Base-by-base conservation (phyloP, 768 basidiomycete genomes). In the Coprinellus micaceus region DNA sequence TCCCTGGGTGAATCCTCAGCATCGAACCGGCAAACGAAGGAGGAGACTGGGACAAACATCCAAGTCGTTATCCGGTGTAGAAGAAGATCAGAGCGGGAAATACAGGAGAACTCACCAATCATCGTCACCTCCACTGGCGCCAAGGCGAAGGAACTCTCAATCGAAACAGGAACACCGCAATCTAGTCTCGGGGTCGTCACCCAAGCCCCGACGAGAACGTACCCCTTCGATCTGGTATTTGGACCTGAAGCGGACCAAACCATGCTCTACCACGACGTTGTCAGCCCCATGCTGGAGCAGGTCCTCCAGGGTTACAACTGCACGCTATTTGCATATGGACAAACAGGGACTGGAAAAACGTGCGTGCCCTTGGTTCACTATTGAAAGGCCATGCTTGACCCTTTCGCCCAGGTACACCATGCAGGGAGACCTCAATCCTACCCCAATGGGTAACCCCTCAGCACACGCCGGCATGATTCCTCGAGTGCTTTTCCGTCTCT, bases 291-390 rank as follows among this genome's bases (percentile, higher is more conserved):
- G 82, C 76, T 99, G 50, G 86, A 92, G 46, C 91, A 99, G 68
- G 95, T 98, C n/a, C 72, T 98, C 37, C 77, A 82, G 69, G 97
- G 97, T 4, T 99, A 97, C 76, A 98, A 98, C 66, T 98, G 96
- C 67, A 96, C 93, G 0, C 77, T 99, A 21, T 98, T 98, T 71
- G 95, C 95, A 3, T 99, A 99, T 67, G 97, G 97, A 1, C 97
- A 98, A 70, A 98, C 97, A 0, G 97, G 97, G 0, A 98, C 97
- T 0, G 97, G 97, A 21, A 99, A 99, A 76, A 98, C 97, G 93
- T 97, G 68, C 63, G 91, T 76, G 3, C 15, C 9, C 43, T n/a
- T 48, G 50, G 28, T 45, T 25, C n/a, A 40, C 50, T 56, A 21
- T 46, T 52, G 1, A 40, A 44, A 17, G 48, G 49, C 39, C 22